Percentiles rank a stretch among this genome's conserved stretches.
Evolutionary conservation across 192 early-diverging fungal genomes (phyloP).

Genomic region (Pilobolus umbonatus): DNA sequence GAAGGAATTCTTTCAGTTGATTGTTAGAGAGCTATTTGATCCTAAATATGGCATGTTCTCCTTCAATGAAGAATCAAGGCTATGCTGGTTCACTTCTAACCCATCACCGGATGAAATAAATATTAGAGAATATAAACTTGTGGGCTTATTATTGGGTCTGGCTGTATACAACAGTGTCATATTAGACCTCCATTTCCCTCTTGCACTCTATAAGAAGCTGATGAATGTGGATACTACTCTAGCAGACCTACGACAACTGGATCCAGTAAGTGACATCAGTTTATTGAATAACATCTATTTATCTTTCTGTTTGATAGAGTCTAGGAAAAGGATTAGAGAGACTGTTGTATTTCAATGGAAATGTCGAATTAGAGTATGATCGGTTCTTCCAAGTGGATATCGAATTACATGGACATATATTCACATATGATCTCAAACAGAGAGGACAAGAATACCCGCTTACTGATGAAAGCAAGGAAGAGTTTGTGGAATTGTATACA

Average conservation of each 20-base stretch:
- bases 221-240: conserved; percentile 59
- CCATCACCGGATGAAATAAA: conserved; percentile 43
- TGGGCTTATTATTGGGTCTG: conserved; percentile 83
- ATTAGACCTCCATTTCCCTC: conserved; percentile 86
- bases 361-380: conserved; percentile 71
- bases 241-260: conserved; percentile 71
- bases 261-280: conserved; percentile 48
- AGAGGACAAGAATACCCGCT: conserved; percentile 60
- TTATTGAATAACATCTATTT: not conserved
- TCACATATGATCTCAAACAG: conserved; percentile 61
- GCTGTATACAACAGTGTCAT: conserved; percentile 93
- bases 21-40: conserved; percentile 89
- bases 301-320: conserved; percentile 27
- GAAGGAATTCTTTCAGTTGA: conserved; percentile 96
- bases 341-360: conserved; percentile 61
- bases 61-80: conserved; percentile 55
- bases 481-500: conserved; percentile 78
- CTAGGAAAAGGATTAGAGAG: conserved; percentile 74
- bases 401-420: conserved; percentile 56
- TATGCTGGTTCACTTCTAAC: conserved; percentile 76
- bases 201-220: conserved; percentile 84
- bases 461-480: conserved; percentile 67
- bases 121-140: conserved; percentile 78
- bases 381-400: conserved; percentile 80
- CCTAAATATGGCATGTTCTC: conserved; percentile 86